Percentiles rank a stretch among this genome's conserved stretches.
Conservation (phyloP, 371 early-diverging fungal genomes). For the Apophysomyces trapeziformis region DNA sequence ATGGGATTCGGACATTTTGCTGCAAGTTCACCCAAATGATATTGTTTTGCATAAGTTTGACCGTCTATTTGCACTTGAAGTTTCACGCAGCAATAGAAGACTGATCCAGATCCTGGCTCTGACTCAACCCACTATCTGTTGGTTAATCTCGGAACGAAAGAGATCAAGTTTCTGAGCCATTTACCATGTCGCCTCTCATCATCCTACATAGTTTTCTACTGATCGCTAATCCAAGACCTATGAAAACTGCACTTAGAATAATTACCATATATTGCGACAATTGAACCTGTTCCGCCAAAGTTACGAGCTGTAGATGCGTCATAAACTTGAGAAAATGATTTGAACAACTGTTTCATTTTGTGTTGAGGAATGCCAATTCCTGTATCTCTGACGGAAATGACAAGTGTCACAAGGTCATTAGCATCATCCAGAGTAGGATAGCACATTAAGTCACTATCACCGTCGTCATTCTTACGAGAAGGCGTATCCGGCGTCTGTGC, state of each 20-base stretch:
- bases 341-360: conserved; percentile 55
- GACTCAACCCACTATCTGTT: conserved; percentile 51
- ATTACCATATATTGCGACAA: background rate
- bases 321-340: conserved; percentile 60
- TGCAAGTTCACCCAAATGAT: conserved; percentile 16
- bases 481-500: background rate
- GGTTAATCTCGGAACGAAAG: no score
- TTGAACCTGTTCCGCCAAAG: conserved; percentile 57
- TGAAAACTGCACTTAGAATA: background rate
- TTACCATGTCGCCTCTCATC: conserved; percentile 59
- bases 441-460: background rate
- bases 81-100: conserved; percentile 45
- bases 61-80: conserved; percentile 25
- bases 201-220: conserved; percentile 50
- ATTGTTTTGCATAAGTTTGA: conserved; percentile 27
- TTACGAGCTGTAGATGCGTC: conserved; percentile 58
- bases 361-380: conserved; percentile 67
- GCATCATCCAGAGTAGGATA: background rate
- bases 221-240: conserved; percentile 56
- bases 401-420: conserved; percentile 17
- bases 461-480: background rate
- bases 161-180: background rate
- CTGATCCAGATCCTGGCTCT: conserved; percentile 45
- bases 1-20: conserved; percentile 13
- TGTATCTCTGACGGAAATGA: conserved; percentile 60